Evolutionary conservation across 78 protist species (phyloP).

Genomic region (Guillardia theta): DNA sequence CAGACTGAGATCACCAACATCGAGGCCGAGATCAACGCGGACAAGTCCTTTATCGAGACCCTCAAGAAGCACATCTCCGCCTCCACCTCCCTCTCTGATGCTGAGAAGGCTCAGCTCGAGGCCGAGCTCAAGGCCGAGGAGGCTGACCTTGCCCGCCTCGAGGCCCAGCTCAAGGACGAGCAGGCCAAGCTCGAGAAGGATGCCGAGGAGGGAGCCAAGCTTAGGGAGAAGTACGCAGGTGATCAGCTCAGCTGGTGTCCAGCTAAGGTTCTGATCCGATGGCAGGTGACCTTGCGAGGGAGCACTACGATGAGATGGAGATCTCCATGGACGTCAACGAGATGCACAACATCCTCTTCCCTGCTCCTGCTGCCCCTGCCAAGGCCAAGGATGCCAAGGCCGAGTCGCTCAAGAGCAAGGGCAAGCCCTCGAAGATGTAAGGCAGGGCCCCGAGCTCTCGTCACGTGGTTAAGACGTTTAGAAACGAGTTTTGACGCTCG

Average conservation of each 20-base stretch:
- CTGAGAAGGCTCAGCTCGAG: constrained; percentile 3
- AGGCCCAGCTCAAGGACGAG: not conserved
- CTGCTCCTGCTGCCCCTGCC: not conserved
- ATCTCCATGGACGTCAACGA: not conserved
- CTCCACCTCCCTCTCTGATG: not conserved
- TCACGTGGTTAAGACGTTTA: too few species aligned
- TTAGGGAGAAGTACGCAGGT: not conserved
- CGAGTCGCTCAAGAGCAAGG: too few species aligned
- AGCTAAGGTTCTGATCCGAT: too few species aligned
- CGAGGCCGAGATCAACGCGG: constrained; percentile 28
- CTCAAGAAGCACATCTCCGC: not conserved
- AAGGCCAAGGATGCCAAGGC: not conserved
- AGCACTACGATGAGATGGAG: constrained; percentile 18
- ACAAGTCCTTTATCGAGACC: not conserved
- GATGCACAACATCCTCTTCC: constrained; percentile 26
- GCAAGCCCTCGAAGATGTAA: too few species aligned
- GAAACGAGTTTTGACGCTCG: too few species aligned
- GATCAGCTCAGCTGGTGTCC: too few species aligned
- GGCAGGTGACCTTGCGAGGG: not conserved
- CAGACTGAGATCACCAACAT: constrained; percentile 4
- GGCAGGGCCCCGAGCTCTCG: too few species aligned
- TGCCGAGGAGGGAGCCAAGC: not conserved
- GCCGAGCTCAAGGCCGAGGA: constrained; percentile 20
- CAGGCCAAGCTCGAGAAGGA: constrained; percentile 14
- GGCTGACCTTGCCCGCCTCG: not conserved